Conservation (phyloP, 495 filamentous ascomycete genomes). For the Aspergillus saccharolyticus region DNA sequence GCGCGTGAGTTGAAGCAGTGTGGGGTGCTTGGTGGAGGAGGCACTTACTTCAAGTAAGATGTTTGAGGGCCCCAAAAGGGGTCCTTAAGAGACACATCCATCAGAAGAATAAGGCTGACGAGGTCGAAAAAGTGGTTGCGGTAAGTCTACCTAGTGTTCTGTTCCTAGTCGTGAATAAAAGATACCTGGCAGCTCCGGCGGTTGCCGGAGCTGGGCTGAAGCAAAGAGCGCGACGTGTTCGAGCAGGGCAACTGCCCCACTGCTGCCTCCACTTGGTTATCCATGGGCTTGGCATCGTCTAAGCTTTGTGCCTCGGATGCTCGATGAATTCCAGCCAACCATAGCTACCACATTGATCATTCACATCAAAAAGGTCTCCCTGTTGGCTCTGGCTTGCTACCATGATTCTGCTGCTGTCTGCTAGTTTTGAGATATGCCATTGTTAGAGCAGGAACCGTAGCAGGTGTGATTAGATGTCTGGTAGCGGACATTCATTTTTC, state of each 20-base stretch:
- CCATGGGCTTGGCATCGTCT: not conserved
- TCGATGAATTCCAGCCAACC: not conserved
- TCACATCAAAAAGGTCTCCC: not conserved
- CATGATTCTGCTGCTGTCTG: too few species aligned
- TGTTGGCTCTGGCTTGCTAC: too few species aligned
- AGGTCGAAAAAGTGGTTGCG: not conserved
- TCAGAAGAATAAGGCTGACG: not conserved
- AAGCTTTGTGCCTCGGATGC: not conserved
- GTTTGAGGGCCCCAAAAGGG: conserved; percentile 30
- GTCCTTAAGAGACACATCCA: not conserved
- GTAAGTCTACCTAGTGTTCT: too few species aligned
- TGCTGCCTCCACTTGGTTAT: not conserved
- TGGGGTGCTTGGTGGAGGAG: not conserved
- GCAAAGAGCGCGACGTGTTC: not conserved
- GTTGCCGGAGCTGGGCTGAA: not conserved
- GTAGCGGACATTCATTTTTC: too few species aligned
- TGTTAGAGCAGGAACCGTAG: too few species aligned
- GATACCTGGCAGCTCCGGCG: not conserved
- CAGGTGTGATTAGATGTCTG: too few species aligned
- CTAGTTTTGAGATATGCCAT: too few species aligned
- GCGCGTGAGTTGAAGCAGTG: not conserved
- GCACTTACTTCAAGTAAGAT: conserved; percentile 30
- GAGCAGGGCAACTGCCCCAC: not conserved
- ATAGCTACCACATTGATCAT: not conserved
- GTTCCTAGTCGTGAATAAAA: too few species aligned